Evolutionary conservation across 306 rosid genomes (phyloP).

Genomic region (Citrullus colocynthis): DNA sequence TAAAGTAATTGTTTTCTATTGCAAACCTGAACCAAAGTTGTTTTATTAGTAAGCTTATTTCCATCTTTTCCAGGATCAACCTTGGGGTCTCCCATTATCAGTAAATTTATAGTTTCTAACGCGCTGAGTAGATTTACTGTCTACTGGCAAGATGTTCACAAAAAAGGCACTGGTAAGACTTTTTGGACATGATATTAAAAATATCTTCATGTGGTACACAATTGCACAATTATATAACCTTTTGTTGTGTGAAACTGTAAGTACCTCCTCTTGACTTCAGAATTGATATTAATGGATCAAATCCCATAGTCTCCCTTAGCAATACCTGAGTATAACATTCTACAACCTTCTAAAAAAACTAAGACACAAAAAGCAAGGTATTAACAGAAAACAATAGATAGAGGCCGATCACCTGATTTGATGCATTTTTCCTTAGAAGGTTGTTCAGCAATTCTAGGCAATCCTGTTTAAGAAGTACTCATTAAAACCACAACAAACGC

Average conservation of each 20-base stretch:
- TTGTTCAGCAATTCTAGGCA: constrained; percentile 82
- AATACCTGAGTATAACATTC: constrained; percentile 41
- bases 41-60: constrained; percentile 61
- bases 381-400: constrained; percentile 1
- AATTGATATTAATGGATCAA: constrained; percentile 68
- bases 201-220: constrained; percentile 11
- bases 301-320: constrained; percentile 76
- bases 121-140: constrained; percentile 82
- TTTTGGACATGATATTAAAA: background rate
- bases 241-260: constrained; percentile 76
- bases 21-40: constrained; percentile 73
- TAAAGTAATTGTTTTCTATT: background rate
- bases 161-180: constrained; percentile 30
- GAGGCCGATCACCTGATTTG: constrained; percentile 69
- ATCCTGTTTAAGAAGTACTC: constrained; percentile 43
- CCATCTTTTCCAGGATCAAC: constrained; percentile 63
- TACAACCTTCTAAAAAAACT: constrained; percentile 12
- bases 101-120: constrained; percentile 64
- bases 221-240: constrained; percentile 53
- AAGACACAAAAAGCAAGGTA: background rate
- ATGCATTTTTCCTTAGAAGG: constrained; percentile 53
- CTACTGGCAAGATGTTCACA: constrained; percentile 66
- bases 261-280: constrained; percentile 64
- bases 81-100: constrained; percentile 62
- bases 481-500: constrained; percentile 15